Conservation (phyloP, 2,329 filamentous ascomycete genomes). For the Colletotrichum costaricense region DNA sequence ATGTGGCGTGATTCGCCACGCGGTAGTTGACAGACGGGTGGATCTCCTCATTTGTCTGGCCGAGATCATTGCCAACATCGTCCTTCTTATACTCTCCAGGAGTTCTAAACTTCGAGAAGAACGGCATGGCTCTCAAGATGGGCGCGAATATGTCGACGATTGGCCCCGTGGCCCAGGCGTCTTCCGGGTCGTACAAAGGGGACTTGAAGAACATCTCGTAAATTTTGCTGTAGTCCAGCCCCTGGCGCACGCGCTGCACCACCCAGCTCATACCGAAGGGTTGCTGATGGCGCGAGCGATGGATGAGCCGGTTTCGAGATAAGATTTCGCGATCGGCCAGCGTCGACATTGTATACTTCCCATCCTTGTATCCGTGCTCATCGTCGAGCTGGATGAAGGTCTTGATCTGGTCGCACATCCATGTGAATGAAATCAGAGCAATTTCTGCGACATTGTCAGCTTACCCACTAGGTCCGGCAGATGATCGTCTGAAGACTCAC, state of each 20-base stretch:
- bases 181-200: background rate
- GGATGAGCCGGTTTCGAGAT: background rate
- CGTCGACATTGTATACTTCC: background rate
- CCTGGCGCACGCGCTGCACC: background rate
- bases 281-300: background rate
- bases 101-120: conserved; percentile 15
- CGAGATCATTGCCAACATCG: background rate
- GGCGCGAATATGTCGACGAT: conserved; percentile 14
- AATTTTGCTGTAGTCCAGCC: background rate
- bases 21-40: conserved; percentile 29
- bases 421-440: conserved; percentile 33
- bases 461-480: background rate
- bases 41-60: conserved; percentile 20
- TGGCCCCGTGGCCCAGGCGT: conserved; percentile 22
- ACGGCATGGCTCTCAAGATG: conserved; percentile 5
- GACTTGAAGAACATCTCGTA: background rate
- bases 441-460: conserved; percentile 14
- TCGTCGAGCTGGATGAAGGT: background rate
- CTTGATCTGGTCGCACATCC: conserved; percentile 32
- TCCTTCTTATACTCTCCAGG: conserved; percentile 26
- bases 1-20: background rate
- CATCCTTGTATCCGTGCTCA: no score
- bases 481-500: background rate
- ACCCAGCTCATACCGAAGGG: background rate
- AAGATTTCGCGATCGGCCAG: conserved; percentile 6